Base-by-base conservation (phyloP, 2,329 filamentous ascomycete species). In the Herpotrichia juniperi region DNA sequence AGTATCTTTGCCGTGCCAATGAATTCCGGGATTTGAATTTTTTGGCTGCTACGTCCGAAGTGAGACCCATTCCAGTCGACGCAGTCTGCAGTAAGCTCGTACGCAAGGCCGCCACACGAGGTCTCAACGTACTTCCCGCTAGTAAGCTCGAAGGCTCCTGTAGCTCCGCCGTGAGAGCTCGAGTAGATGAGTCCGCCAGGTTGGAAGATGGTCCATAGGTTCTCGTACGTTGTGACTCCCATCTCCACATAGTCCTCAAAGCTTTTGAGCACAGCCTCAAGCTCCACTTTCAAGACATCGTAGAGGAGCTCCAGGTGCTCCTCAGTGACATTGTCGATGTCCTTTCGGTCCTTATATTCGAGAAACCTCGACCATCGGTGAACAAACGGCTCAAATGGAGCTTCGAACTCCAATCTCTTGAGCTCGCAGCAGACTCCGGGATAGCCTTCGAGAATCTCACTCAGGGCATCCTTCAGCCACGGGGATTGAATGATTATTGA, bases 1-100 rank as follows among this genome's bases (percentile, higher is more conserved):
- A 87, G 88, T 66, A 96, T 96, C 71, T 89, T 90, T 51, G 87
- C 83, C 11, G 88, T 84, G 0, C 92, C 92, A 46, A 88, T 86
- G 77, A 96, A 96, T 14, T 59, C 48, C 49, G 54, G 46, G 19
- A 71, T 34, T 19, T 54, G 52, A 14, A 73, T 61, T 8, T 46
- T 48, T 30, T 68, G 42, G 34, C 50, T 52, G 31, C 31, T 51
- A 1, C 54, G 55, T 30, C 71, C 71, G 35, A 73, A 73, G 4
- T 54, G 48, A 2, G 44, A 63, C 6, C 69, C 71, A 49, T 74
- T 66, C 58, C 59, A 72, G 37, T 74, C 71, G 10, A 74, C 50
- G 16, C 59, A 59, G 42, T 68, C 59, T 44, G 59, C 22, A 16
- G 48, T 54, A 34, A 71, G 49, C 48, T 59, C 47, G 52, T 68